Evolutionary conservation across 2,329 filamentous ascomycete genomes (phyloP).

Genomic region (Akanthomyces muscarius): DNA sequence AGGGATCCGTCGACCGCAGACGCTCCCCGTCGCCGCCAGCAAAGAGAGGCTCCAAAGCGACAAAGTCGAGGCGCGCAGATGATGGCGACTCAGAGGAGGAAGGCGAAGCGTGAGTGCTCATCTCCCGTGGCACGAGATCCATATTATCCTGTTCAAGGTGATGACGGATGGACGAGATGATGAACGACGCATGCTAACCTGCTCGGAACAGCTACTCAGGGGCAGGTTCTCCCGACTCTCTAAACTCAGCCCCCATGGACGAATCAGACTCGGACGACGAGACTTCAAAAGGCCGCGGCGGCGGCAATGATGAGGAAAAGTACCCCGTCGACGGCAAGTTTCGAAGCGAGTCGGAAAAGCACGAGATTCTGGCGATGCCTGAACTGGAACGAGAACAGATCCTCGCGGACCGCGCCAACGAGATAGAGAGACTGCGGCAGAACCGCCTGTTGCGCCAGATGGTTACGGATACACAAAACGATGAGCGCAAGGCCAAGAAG

Average conservation of each 20-base stretch:
- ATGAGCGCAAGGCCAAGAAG: slow-evolving; percentile 53
- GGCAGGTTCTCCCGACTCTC: slow-evolving; percentile 67
- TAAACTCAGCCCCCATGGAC: slow-evolving; percentile 83
- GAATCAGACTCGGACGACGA: slow-evolving; percentile 67
- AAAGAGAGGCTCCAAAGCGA: slow-evolving; percentile 31
- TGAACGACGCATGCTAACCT: background rate
- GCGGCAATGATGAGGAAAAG: slow-evolving; percentile 56
- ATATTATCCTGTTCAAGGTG: background rate
- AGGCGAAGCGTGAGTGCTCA: slow-evolving; percentile 40
- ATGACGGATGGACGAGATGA: slow-evolving; percentile 11
- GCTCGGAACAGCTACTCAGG: slow-evolving; percentile 58
- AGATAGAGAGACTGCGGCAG: slow-evolving; percentile 78
- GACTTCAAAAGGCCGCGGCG: slow-evolving; percentile 41
- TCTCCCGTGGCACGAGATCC: background rate
- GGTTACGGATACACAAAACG: slow-evolving; percentile 62
- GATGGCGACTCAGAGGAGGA: slow-evolving; percentile 59
- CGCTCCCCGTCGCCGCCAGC: slow-evolving; percentile 47
- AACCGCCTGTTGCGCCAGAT: slow-evolving; percentile 77
- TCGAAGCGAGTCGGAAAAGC: slow-evolving; percentile 67
- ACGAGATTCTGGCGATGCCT: slow-evolving; percentile 76
- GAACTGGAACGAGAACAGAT: slow-evolving; percentile 90
- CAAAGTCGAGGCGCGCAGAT: slow-evolving; percentile 46
- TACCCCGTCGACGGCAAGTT: slow-evolving; percentile 90
- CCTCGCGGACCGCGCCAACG: slow-evolving; percentile 78
- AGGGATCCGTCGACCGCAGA: slow-evolving; percentile 51